Conservation (phyloP, 805 yeast genomes). For the Dipodascopsis uninucleata region DNA sequence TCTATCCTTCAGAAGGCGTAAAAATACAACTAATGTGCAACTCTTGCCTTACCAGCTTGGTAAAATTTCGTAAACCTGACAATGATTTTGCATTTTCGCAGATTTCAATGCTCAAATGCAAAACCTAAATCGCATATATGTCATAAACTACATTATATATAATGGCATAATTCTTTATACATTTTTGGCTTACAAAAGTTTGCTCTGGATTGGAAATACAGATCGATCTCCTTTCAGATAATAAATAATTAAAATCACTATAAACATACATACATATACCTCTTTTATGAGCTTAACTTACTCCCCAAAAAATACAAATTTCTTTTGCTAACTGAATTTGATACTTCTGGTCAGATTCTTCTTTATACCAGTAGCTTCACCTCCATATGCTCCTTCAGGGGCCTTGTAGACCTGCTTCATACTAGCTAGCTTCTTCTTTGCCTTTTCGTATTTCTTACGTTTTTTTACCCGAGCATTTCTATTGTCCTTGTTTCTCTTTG, state of each 20-base stretch:
- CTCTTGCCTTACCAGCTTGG: too few relatives aligned
- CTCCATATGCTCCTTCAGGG: slow-evolving; percentile 72
- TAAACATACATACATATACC: neutral
- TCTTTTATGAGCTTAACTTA: neutral
- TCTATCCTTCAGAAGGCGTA: too few relatives aligned
- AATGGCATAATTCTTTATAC: too few relatives aligned
- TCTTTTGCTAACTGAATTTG: slow-evolving; percentile 45
- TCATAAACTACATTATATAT: neutral
- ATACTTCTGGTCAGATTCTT: slow-evolving; percentile 87
- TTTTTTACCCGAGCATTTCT: slow-evolving; percentile 96
- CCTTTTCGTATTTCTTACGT: slow-evolving; percentile 94
- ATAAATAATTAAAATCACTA: slow-evolving; percentile 13
- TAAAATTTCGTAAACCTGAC: too few relatives aligned
- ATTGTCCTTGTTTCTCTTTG: slow-evolving; percentile 86
- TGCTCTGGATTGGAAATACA: too few relatives aligned
- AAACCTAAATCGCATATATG: too few relatives aligned
- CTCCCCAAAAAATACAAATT: neutral
- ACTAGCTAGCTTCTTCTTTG: slow-evolving; percentile 88
- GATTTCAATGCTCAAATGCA: too few relatives aligned
- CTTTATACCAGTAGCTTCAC: slow-evolving; percentile 96
- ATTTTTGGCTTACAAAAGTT: too few relatives aligned
- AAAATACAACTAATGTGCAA: too few relatives aligned
- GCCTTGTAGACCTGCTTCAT: slow-evolving; percentile 82
- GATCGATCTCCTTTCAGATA: slow-evolving; percentile 7
- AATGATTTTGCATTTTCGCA: too few relatives aligned